These are phyloP conservation scores for Pleurotus pulmonarius DNA, from an alignment of 768 basidiomycete genomes.

Conservation along the genomic window DNA sequence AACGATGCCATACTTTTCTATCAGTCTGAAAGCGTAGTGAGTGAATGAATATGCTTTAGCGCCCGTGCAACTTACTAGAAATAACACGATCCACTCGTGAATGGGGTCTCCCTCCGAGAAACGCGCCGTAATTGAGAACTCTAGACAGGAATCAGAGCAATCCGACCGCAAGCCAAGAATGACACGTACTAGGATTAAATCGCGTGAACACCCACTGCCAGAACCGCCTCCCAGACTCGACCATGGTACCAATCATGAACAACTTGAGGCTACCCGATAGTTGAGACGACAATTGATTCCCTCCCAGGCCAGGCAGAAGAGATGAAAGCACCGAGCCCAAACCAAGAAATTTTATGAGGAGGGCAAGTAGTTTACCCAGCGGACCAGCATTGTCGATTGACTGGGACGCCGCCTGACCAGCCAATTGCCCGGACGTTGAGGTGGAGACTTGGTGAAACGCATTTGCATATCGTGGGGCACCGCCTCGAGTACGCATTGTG, in stretches of 20 bases:
- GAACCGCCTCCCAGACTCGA: constrained; percentile 11
- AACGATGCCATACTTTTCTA: constrained; percentile 38
- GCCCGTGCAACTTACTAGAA: constrained; percentile 27
- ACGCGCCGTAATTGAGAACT: constrained; percentile 39
- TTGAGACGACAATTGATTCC: not conserved
- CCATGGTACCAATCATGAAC: constrained; percentile 4
- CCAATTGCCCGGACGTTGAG: no score
- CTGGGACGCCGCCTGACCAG: no score
- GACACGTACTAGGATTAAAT: constrained; percentile 32
- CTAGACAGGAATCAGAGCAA: constrained; percentile 17
- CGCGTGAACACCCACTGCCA: constrained; percentile 27
- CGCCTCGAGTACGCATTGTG: no score
- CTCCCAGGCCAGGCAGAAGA: not conserved
- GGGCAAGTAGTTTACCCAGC: no score
- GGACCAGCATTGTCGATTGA: no score
- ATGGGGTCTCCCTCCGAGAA: constrained; percentile 43
- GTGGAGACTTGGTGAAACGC: no score
- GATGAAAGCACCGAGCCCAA: not conserved
- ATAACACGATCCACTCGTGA: constrained; percentile 45
- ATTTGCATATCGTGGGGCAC: no score
- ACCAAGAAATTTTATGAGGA: not conserved
- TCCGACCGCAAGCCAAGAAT: no score
- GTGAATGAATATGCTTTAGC: no score
- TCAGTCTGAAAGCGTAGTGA: constrained; percentile 26
- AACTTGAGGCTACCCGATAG: constrained; percentile 8